These are phyloP conservation scores for Cystobasidium sp. DNA, from an alignment of 1,284 basidiomycete species.

Conservation along the genomic window DNA sequence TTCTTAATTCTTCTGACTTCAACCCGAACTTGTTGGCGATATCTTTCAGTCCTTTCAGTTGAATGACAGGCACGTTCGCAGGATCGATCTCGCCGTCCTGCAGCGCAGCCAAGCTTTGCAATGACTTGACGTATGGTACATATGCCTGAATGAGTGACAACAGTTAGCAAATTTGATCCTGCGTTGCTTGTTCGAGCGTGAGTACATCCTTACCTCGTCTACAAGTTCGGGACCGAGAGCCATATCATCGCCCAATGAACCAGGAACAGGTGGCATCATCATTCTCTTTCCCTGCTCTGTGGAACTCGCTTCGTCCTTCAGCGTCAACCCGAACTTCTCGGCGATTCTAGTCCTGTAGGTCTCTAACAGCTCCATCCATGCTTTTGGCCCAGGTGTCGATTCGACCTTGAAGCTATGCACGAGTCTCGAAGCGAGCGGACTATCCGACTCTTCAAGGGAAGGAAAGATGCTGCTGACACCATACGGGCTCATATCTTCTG, in stretches of 20 bases:
- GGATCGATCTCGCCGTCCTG: conserved; percentile 19
- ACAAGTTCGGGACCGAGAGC: conserved; percentile 25
- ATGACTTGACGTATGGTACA: conserved; percentile 7
- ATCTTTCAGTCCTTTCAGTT: conserved; percentile 28
- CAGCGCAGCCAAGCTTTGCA: conserved; percentile 8
- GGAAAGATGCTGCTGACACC: not conserved
- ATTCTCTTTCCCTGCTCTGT: not conserved
- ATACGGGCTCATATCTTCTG: conserved; percentile 13
- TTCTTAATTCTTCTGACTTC: conserved; percentile 22
- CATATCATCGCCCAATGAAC: conserved; percentile 24
- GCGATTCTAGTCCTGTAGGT: conserved; percentile 18
- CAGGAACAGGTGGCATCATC: conserved; percentile 29
- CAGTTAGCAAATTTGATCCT: too few relatives aligned
- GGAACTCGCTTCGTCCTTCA: not conserved
- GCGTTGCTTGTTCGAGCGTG: not conserved
- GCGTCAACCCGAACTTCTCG: conserved; percentile 19
- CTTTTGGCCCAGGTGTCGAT: conserved; percentile 12
- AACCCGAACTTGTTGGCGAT: conserved; percentile 31
- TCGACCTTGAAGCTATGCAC: conserved; percentile 20
- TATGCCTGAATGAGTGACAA: conserved; percentile 13
- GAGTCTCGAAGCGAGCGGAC: conserved; percentile 7
- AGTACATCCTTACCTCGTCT: conserved; percentile 13
- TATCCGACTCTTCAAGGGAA: not conserved
- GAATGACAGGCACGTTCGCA: conserved; percentile 14
- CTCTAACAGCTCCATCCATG: conserved; percentile 24